Base-by-base conservation (phyloP, 352 stramenopile species). In the Blastocystis sp. region DNA sequence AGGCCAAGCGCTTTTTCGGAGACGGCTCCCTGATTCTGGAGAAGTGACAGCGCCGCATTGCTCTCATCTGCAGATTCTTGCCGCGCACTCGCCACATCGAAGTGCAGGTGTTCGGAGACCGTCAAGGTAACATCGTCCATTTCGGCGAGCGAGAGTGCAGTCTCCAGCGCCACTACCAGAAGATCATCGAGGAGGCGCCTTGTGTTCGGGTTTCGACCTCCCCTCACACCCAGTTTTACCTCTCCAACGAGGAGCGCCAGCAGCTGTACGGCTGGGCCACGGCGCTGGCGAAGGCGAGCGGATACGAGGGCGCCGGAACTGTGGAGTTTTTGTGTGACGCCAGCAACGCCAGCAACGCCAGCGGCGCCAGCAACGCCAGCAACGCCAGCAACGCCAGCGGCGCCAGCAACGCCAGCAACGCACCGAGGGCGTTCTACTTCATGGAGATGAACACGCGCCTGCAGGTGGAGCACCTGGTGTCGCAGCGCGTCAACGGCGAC, bases 391-490 rank as follows among this genome's bases (percentile, higher is more conserved):
- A 34, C 28, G 28, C 28, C 28, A 34, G 28, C 28, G 0, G 0
- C 28, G 28, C 28, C 28, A 34, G 28, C 28, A 34, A 98, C 89
- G 91, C 94, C 54, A 68, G 19, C 19, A 60, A 82, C 24, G 21
- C 48, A 7, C 7, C 80, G 76, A 54, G 95, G 79, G 93, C 92
- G 38, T 97, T 97, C 87, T 98, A 97, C 89, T 98, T 98, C 82
- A 96, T 97, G 93, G 95, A 98, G 89, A 97, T 98, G 94, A 97
- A 98, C 92, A 98, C 94, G 52, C 94, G 94, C 34, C 90, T 98
- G n/a, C 94, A 98, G 91, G 94, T 97, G 19, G 93, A 97, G 89
- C 94, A 97, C 87, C 93, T 93, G 0, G 94, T 97, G 57, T 96
- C 94, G 3, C 94, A 97, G 91, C 92, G 95, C 76, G 94, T 97